These are phyloP conservation scores for Mortierella sp. DNA, from an alignment of 371 early-diverging fungal genomes.

Conservation along the genomic window DNA sequence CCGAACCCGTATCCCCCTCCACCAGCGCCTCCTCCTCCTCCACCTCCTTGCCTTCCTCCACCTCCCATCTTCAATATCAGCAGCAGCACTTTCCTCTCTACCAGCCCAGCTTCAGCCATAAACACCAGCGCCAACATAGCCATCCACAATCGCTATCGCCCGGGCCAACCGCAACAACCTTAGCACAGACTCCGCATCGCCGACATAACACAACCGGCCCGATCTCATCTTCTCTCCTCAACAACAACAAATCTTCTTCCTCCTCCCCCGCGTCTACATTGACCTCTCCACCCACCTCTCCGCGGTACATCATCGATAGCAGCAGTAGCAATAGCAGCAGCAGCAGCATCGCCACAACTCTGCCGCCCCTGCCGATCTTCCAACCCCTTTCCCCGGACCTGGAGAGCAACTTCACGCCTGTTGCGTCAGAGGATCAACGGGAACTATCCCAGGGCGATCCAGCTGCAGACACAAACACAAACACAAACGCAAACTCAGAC, in stretches of 20 bases:
- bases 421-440: slow-evolving; percentile 10
- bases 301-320: slow-evolving; percentile 25
- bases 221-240: neutral
- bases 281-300: slow-evolving; percentile 9
- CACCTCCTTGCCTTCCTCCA: neutral
- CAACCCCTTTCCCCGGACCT: slow-evolving; percentile 13
- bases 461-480: slow-evolving; percentile 1
- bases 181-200: slow-evolving; percentile 31
- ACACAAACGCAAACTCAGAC: slow-evolving; percentile 8
- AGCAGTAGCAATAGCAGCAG: slow-evolving; percentile 13
- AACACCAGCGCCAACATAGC: slow-evolving; percentile 22
- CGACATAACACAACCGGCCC: slow-evolving; percentile 9
- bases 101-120: neutral
- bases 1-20: neutral
- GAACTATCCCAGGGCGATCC: slow-evolving; percentile 1
- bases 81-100: slow-evolving; percentile 6
- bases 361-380: slow-evolving; percentile 27
- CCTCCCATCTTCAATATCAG: slow-evolving; percentile 2
- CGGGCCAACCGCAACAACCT: slow-evolving; percentile 31
- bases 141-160: slow-evolving; percentile 15
- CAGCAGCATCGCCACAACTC: slow-evolving; percentile 20
- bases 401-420: neutral
- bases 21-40: neutral
- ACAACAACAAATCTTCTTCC: neutral
- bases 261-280: slow-evolving; percentile 3